Evolutionary conservation across 352 stramenopile genomes (phyloP), one percentile per base, ranked within the genome.

Genomic region (Phytophthora megakarya): DNA sequence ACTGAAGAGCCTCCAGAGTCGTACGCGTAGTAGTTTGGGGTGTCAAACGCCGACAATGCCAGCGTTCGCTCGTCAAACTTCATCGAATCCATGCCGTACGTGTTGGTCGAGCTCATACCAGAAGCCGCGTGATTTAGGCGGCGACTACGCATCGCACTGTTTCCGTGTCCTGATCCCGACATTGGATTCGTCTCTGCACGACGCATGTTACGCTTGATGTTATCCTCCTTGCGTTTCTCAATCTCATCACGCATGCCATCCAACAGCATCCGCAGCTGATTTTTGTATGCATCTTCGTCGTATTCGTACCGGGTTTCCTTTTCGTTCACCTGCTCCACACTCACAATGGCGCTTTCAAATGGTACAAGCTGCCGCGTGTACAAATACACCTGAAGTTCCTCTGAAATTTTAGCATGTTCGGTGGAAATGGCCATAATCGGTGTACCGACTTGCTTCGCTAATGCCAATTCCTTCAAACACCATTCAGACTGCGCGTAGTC

Each of bases 311-410:
- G 46, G 11, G 86, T 80, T 64, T 73, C 71, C 70, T 64, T 72
- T 8, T 68, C 67, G 32, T 66, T 79, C 0, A 78, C 52, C 3
- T 78, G 66, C 22, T 91, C 61, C 18, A 90, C 55, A 2, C 56
- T 70, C 23, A 73, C 75, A 54, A 94, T 92, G 5, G 83, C 81
- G 5, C 63, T 65, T 45, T 94, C 83, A 52, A 94, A 94, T 8
- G 85, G 85, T 12, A 94, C 79, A 39, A 92, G 88, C 60, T 94
- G 85, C 5, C 85, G 70, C 8, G 85, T 92, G 65, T 94, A 94
- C 62, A 94, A 56, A 47, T 94, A 94, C 35, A 94, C 85, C 40
- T 94, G 85, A 10, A 94, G 59, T n/a, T 94, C 85, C 65, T 94
- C 85, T 1, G 84, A 91, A 30, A 94, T 86, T 16, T 76, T 70